Percentiles rank a stretch among this genome's conserved stretches.
phyloP scores from a whole-genome alignment of 805 yeast genomes.

The Ogataea pini region DNA sequence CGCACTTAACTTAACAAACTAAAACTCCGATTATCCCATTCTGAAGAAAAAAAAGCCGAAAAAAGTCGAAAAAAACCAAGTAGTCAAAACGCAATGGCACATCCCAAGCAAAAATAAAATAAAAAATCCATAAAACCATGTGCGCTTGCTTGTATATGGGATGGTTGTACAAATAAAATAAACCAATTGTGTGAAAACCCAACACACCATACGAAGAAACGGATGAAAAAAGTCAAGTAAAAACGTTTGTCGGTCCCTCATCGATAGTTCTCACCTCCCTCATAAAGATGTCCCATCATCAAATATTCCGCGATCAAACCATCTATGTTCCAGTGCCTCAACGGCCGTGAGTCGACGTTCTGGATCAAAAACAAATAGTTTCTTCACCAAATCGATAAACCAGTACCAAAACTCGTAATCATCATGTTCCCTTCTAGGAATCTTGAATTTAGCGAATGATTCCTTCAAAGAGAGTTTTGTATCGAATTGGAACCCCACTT shows the following conservation, averaged over 20 bases:
- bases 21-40: slow-evolving; percentile 12
- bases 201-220: background rate
- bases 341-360: slow-evolving; percentile 51
- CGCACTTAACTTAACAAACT: slow-evolving; percentile 1
- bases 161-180: background rate
- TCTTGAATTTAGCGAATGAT: slow-evolving; percentile 24
- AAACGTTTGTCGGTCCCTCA: background rate
- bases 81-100: slow-evolving; percentile 6
- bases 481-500: slow-evolving; percentile 33
- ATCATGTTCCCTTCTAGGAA: slow-evolving; percentile 49
- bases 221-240: background rate
- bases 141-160: background rate
- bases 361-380: slow-evolving; percentile 52
- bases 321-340: slow-evolving; percentile 63
- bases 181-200: background rate
- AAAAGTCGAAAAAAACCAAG: background rate
- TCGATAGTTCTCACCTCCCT: no score
- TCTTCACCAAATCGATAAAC: slow-evolving; percentile 56
- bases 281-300: slow-evolving; percentile 48
- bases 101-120: slow-evolving; percentile 6
- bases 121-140: background rate
- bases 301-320: slow-evolving; percentile 66
- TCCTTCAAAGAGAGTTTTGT: slow-evolving; percentile 27
- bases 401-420: slow-evolving; percentile 81
- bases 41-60: slow-evolving; percentile 7